Evolutionary conservation across 1,284 basidiomycete species (phyloP).

Genomic region (Coniferiporia weirii): DNA sequence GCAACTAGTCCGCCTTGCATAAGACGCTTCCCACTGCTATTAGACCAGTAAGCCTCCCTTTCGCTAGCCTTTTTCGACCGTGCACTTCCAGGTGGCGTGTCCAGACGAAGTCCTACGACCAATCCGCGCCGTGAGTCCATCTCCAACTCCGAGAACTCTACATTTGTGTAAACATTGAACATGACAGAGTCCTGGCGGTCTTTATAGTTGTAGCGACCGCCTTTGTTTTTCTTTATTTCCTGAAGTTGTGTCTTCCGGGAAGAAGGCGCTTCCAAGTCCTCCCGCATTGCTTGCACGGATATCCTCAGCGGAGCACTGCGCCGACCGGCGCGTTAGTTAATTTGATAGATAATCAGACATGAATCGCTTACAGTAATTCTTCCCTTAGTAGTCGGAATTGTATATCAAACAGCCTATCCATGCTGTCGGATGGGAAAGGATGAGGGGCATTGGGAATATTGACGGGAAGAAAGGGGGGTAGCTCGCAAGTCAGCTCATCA

Average conservation of each 20-base stretch:
- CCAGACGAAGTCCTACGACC: conserved; percentile 37
- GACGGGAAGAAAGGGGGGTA: conserved; percentile 50
- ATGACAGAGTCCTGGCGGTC: conserved; percentile 40
- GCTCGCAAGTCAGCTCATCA: conserved; percentile 45
- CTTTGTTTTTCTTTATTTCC: conserved; percentile 35
- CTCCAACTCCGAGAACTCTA: conserved; percentile 36
- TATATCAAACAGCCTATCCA: conserved; percentile 60
- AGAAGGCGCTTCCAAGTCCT: conserved; percentile 27
- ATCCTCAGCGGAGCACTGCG: conserved; percentile 28
- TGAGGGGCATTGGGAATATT: conserved; percentile 57
- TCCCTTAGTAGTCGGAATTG: conserved; percentile 69
- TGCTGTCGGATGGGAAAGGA: conserved; percentile 45
- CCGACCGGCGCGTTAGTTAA: background rate
- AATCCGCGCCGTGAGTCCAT: conserved; percentile 44
- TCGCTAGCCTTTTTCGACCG: conserved; percentile 30
- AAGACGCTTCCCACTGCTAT: conserved; percentile 45
- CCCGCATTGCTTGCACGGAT: conserved; percentile 29
- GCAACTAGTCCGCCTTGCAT: conserved; percentile 53
- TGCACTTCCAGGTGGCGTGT: conserved; percentile 50
- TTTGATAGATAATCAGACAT: background rate
- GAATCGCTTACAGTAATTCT: conserved; percentile 49
- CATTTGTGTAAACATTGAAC: conserved; percentile 54
- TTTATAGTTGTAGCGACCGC: conserved; percentile 41
- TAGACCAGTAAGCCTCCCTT: conserved; percentile 49
- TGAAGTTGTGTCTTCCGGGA: conserved; percentile 26